Evolutionary conservation across 2,329 filamentous ascomycete genomes (phyloP), one percentile per base, ranked within the genome.

Genomic region (Scleromitrula shiraiana): DNA sequence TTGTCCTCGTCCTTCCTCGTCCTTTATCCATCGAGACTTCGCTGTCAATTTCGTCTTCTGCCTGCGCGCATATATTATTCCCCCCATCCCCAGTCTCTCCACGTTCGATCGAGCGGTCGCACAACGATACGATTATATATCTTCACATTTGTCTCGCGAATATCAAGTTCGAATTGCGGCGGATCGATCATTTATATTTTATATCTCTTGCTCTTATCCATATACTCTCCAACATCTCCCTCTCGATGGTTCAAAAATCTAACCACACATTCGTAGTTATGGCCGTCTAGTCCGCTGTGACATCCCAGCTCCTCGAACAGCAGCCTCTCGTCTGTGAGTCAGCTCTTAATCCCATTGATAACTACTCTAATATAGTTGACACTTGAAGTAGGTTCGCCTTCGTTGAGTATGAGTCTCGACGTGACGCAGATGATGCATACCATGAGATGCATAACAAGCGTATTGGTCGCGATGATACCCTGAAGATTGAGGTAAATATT

Each of bases 361-460:
- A 49, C 54, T 56, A 50, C 53, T 56, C 57, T 59, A 59, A 61
- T 64, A 54, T 59, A 52, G 61, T 65, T 64, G 60, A 60, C 59
- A 64, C 56, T 50, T 61, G 63, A 60, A 70, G 54, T 56, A 82
- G 93, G 59, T 98, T 98, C 68, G 93, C 93, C 30, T 98, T 98
- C 68, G 93, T 98, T 56, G 93, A 98, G 72, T 98, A 98, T 69
- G 93, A 98, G 74, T 94, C 90, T 68, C 88, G 91, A 62, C 90
- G 93, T 61, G 93, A 98, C 75, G 90, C 93, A 56, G 93, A 98
- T 68, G 93, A 98, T 72, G 93, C 93, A 40, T 98, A 98, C 67
- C 88, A 98, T 68, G 93, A 98, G 73, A 98, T 98, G 93, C 93
- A 98, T 67, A 97, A 97, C 76, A 96, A 96, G 80, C 88, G 91